These are phyloP conservation scores for Aspergillus persii DNA, from an alignment of 2,329 filamentous ascomycete species.

Conservation along the genomic window DNA sequence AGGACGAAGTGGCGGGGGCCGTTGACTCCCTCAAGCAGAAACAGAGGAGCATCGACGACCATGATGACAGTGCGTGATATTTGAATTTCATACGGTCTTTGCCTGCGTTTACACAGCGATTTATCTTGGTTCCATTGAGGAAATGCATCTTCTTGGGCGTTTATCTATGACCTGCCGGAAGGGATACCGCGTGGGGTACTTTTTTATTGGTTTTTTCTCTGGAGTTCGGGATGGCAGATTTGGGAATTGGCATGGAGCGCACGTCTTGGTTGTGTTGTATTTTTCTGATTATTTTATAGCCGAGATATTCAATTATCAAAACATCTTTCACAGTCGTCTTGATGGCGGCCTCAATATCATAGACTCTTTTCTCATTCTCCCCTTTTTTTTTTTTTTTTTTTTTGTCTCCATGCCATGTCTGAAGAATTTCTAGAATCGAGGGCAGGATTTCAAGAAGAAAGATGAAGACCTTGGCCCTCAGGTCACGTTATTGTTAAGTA, in stretches of 20 bases:
- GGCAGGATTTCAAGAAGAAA: no score
- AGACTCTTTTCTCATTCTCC: background rate
- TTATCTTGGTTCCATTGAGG: constrained; percentile 6
- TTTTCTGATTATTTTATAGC: background rate
- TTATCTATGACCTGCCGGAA: constrained; percentile 5
- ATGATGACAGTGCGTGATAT: constrained; percentile 18
- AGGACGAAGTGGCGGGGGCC: constrained; percentile 73
- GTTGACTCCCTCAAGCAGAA: constrained; percentile 46
- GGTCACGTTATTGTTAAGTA: no score
- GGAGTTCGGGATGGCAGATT: background rate
- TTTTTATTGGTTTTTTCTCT: background rate
- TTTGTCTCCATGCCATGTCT: no score
- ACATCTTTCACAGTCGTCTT: background rate
- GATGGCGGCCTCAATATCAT: background rate
- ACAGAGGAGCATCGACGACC: constrained; percentile 14
- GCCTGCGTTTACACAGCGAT: constrained; percentile 20
- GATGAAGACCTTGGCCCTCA: no score
- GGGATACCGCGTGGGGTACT: background rate
- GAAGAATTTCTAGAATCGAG: no score
- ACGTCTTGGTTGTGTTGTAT: background rate
- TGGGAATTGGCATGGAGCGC: background rate
- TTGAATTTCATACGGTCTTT: constrained; percentile 15
- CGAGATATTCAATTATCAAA: background rate
- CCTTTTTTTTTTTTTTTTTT: background rate
- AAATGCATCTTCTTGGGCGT: constrained; percentile 19